phyloP scores from a whole-genome alignment of 2,329 filamentous ascomycete species.

The Cladophialophora bantiana region DNA sequence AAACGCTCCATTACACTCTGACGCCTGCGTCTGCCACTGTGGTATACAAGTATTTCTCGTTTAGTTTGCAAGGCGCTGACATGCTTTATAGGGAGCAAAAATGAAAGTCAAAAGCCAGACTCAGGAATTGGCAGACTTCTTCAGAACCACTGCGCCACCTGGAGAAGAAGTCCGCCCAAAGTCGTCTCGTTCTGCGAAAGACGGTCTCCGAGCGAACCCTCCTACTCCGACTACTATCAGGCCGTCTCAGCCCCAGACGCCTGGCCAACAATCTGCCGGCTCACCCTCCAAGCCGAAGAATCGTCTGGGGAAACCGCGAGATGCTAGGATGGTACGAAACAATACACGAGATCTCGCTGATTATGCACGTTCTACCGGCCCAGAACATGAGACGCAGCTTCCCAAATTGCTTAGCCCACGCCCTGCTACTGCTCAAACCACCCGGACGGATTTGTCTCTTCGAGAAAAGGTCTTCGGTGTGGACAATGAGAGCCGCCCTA shows the following conservation, averaged over 20 bases:
- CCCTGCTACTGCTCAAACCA: conserved; percentile 30
- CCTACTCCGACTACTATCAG: conserved; percentile 9
- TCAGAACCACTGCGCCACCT: conserved; percentile 47
- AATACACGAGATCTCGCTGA: conserved; percentile 84
- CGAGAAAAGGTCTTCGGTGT: conserved; percentile 4
- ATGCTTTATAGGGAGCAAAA: conserved; percentile 38
- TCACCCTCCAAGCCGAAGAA: conserved; percentile 41
- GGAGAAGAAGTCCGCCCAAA: conserved; percentile 36
- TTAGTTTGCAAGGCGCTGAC: conserved; percentile 21
- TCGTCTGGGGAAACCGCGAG: conserved; percentile 63
- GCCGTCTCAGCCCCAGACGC: conserved; percentile 3
- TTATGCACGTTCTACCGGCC: conserved; percentile 86
- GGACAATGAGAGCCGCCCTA: conserved; percentile 25
- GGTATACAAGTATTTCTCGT: conserved; percentile 56
- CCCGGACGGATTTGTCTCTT: conserved; percentile 9
- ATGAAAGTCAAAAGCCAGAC: conserved; percentile 43
- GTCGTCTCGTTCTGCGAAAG: conserved; percentile 33
- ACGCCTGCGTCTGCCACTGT: conserved; percentile 82
- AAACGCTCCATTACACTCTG: conserved; percentile 82
- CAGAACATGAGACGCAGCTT: conserved; percentile 55
- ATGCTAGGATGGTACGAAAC: conserved; percentile 69
- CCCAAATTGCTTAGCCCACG: conserved; percentile 35
- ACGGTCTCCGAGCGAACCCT: conserved; percentile 39
- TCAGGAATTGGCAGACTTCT: conserved; percentile 49
- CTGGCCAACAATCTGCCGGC: conserved; percentile 17